Base-by-base conservation (phyloP, 164 flowering plant species). In the Buxus sempervirens region DNA sequence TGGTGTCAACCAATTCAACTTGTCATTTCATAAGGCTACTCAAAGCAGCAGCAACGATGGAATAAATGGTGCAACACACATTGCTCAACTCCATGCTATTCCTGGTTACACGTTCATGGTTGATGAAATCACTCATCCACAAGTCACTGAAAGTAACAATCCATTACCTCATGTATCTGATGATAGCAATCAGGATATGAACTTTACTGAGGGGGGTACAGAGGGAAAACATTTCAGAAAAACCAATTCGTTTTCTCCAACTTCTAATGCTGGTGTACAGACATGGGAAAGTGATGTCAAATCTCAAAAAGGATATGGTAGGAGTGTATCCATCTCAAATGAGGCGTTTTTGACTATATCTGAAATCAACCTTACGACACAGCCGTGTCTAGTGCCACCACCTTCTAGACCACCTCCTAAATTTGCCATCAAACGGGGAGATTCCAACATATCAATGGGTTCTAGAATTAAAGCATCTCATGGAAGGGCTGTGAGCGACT, bases 341-440 rank as follows among this genome's bases (percentile, higher is more conserved):
- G 72, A 73, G 65, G 65, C 51, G 32, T 85, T 85, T 76, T 21
- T 92, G 45, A 74, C 86, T 41, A 79, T 88, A 41, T 75, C 89
- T 63, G 94, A 92, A 54, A 77, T 89, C 67, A 86, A 70, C 76
- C 96, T 92, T 53, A 82, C 70, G 74, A 91, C 98, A 61, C 73
- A 73, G 42, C 97, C 97, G 10, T 87, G 88, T 64, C 79, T 77
- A 22, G 60, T 89, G 69, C 97, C 97, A 36, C 97, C 96, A 58
- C 97, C 98, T 7, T 72, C 84, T 36, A 84, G 97, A 67, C 94
- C 87, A 59, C 97, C 97, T 7, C 96, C 98, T 61, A 68, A 69
- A 57, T 61, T 82, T 60, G 83, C 73, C 69, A 79, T 54, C 51
- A 77, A 70, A 60, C 77, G 70, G 19, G 80, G 72, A 58, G 75